phyloP scores from a whole-genome alignment of 345 rosid species.

The Eucalyptus viminalis region DNA sequence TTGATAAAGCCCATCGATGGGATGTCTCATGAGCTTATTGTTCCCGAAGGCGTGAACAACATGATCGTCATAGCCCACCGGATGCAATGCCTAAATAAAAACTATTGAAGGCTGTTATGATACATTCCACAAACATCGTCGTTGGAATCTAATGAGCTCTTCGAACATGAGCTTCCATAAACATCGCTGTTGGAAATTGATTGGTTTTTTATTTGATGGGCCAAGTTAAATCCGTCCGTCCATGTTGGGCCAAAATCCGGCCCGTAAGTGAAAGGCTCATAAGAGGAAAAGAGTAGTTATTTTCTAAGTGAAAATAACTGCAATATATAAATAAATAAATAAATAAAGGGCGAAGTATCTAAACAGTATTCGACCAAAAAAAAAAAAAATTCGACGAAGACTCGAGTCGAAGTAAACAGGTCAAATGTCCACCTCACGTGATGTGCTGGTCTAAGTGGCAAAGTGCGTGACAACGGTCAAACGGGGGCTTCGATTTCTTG shows the following conservation, averaged over 20 bases:
- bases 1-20: neutral
- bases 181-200: too few species aligned
- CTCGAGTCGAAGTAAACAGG: neutral
- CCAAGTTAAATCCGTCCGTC: accelerated
- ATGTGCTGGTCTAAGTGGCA: neutral
- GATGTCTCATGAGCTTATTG: neutral
- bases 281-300: too few species aligned
- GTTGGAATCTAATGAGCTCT: neutral
- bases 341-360: too few species aligned
- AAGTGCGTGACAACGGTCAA: neutral
- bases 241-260: accelerated
- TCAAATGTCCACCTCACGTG: neutral
- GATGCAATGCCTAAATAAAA: neutral
- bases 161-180: neutral
- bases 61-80: neutral
- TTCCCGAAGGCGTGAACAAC: neutral
- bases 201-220: too few species aligned
- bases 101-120: neutral
- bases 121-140: neutral
- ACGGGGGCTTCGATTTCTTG: neutral
- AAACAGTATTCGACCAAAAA: too few species aligned
- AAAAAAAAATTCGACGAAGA: too few species aligned
- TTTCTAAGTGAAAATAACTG: too few species aligned
- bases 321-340: too few species aligned
- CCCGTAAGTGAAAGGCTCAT: too few species aligned